phyloP scores from a whole-genome alignment of 169 alveolate genomes.

The Theileria orientalis region DNA sequence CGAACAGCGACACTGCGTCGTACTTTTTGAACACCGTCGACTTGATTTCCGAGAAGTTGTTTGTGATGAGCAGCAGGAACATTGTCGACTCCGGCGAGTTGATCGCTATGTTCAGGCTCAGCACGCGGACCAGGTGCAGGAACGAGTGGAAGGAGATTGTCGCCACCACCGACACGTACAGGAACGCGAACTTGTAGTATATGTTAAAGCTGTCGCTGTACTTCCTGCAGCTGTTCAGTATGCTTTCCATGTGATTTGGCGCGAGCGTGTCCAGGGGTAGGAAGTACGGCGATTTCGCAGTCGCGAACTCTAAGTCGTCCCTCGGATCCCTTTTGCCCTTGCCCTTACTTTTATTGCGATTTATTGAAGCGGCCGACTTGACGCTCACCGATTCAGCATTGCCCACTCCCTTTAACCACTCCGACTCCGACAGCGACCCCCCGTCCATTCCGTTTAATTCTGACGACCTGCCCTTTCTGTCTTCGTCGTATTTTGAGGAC shows the following conservation, averaged over 20 bases:
- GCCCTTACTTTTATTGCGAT: no score
- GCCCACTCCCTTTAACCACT: not conserved
- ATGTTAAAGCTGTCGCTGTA: slow-evolving; percentile 8
- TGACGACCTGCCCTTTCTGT: not conserved
- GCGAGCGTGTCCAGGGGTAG: slow-evolving; percentile 25
- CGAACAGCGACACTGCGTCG: slow-evolving; percentile 71
- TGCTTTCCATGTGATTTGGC: slow-evolving; percentile 12
- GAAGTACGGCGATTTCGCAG: not conserved
- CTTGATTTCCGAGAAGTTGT: slow-evolving; percentile 87
- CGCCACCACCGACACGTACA: slow-evolving; percentile 59
- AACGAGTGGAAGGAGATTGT: slow-evolving; percentile 78
- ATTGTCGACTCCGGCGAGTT: slow-evolving; percentile 88
- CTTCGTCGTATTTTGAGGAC: no score
- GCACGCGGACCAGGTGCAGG: slow-evolving; percentile 83
- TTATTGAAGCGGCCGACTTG: not conserved
- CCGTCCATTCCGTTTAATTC: not conserved
- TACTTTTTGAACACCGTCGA: slow-evolving; percentile 88
- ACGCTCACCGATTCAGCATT: not conserved
- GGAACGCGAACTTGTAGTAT: slow-evolving; percentile 45
- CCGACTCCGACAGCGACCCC: not conserved
- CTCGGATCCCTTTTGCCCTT: no score
- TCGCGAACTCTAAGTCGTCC: no score
- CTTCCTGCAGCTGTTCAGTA: slow-evolving; percentile 11
- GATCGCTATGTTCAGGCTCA: slow-evolving; percentile 85
- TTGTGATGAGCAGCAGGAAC: slow-evolving; percentile 85